These are phyloP conservation scores for Phytopythium delawarense DNA, from an alignment of 352 stramenopile species.

Conservation along the genomic window DNA sequence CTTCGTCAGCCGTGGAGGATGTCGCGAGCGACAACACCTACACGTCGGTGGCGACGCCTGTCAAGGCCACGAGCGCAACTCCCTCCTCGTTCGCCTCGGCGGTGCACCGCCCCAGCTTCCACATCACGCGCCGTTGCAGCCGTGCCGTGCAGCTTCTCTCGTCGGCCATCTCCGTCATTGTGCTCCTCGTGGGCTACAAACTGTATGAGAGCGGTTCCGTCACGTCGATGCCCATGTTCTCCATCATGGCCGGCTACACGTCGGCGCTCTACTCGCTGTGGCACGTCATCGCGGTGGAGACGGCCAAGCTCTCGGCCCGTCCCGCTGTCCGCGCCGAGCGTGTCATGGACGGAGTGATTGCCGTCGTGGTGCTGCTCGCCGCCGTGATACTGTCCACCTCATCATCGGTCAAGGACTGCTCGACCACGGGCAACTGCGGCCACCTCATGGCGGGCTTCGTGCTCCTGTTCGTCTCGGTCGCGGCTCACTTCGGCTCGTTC, in stretches of 20 bases:
- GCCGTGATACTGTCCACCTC: constrained; percentile 5
- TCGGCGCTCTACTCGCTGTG: constrained; percentile 6
- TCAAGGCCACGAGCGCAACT: not conserved
- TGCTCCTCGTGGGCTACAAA: constrained; percentile 8
- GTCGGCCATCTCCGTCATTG: constrained; percentile 1
- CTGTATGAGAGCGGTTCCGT: constrained; percentile 7
- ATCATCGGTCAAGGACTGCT: constrained; percentile 6
- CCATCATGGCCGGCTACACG: constrained; percentile 5
- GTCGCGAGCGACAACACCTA: not conserved
- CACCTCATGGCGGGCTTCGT: constrained; percentile 8
- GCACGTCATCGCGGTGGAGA: constrained; percentile 8
- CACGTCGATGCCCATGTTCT: constrained; percentile 9
- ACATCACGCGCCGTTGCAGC: not conserved
- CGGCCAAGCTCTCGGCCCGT: constrained; percentile 3
- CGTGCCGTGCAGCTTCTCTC: constrained; percentile 5
- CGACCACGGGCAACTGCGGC: constrained; percentile 4
- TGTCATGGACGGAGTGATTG: constrained; percentile 2
- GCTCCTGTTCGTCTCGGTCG: constrained; percentile 6
- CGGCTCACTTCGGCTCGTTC: constrained; percentile 2
- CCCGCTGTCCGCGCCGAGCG: constrained; percentile 1
- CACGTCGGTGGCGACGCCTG: constrained; percentile 2
- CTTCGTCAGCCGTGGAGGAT: not conserved
- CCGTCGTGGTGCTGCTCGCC: constrained; percentile 1
- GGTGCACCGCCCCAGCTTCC: not conserved
- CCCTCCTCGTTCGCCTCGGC: not conserved